A percentile compares a stretch with the other conserved stretches of the same genome.
These are phyloP conservation scores for Botrytis galanthina DNA, from an alignment of 2,329 filamentous ascomycete genomes.

Conservation along the genomic window DNA sequence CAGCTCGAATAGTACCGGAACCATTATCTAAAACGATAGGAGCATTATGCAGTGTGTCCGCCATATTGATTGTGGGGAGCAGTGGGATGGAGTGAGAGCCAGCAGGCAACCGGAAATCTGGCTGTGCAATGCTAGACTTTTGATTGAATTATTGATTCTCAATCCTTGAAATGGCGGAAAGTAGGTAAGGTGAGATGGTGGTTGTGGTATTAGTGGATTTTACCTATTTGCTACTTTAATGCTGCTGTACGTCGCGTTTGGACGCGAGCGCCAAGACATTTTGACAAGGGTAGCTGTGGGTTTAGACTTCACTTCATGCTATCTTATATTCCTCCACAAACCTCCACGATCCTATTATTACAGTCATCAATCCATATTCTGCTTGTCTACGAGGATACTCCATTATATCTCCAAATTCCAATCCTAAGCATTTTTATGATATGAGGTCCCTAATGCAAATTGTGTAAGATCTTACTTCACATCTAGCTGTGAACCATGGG, in stretches of 20 bases:
- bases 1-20: conserved; percentile 93
- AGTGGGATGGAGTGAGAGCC: neutral
- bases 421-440: neutral
- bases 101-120: neutral
- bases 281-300: conserved; percentile 18
- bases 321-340: neutral
- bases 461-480: neutral
- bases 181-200: neutral
- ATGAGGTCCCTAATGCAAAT: neutral
- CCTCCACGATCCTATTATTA: neutral
- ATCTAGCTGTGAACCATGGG: neutral
- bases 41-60: conserved; percentile 84
- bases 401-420: neutral
- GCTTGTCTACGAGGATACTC: neutral
- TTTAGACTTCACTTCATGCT: conserved; percentile 9
- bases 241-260: conserved; percentile 2
- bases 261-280: conserved; percentile 21
- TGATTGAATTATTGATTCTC: neutral
- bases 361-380: neutral
- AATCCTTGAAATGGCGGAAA: conserved; percentile 6
- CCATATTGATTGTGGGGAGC: conserved; percentile 45
- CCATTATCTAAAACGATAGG: conserved; percentile 99
- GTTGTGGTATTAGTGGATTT: conserved; percentile 11
- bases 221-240: neutral
- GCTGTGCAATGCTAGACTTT: neutral